phyloP scores from a whole-genome alignment of 192 early-diverging fungal species.

The Rhizophagus prolifer region DNA sequence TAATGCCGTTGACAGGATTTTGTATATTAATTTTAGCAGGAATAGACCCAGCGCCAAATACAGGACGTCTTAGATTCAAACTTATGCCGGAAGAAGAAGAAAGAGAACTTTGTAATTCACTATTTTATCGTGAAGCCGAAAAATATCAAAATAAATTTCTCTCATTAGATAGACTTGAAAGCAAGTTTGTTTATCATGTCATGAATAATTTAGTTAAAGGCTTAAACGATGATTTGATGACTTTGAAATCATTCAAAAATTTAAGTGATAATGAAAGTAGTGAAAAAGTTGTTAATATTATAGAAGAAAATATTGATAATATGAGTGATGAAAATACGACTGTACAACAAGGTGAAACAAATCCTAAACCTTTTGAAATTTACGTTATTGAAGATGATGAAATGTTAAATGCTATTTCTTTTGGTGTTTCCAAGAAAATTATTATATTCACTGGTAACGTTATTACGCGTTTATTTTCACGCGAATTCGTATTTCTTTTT shows the following conservation, averaged over 20 bases:
- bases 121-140: conserved; percentile 27
- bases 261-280: conserved; percentile 8
- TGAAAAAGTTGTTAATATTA: background rate
- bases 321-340: conserved; percentile 28
- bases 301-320: background rate
- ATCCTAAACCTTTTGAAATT: conserved; percentile 38
- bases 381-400: conserved; percentile 37
- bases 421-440: conserved; percentile 37
- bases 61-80: conserved; percentile 48
- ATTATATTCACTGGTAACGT: conserved; percentile 35
- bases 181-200: conserved; percentile 7
- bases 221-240: conserved; percentile 6
- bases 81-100: conserved; percentile 55
- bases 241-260: background rate
- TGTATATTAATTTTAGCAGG: conserved; percentile 38
- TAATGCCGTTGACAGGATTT: conserved; percentile 40
- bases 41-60: conserved; percentile 53
- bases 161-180: background rate
- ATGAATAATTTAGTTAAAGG: conserved; percentile 7
- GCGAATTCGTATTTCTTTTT: background rate
- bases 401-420: conserved; percentile 37
- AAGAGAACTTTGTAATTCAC: conserved; percentile 37
- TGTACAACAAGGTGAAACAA: conserved; percentile 23
- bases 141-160: conserved; percentile 5
- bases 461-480: background rate